Evolutionary conservation across 2,329 filamentous ascomycete species (phyloP), one percentile per base, ranked within the genome.

Genomic region (Botryotinia convoluta): DNA sequence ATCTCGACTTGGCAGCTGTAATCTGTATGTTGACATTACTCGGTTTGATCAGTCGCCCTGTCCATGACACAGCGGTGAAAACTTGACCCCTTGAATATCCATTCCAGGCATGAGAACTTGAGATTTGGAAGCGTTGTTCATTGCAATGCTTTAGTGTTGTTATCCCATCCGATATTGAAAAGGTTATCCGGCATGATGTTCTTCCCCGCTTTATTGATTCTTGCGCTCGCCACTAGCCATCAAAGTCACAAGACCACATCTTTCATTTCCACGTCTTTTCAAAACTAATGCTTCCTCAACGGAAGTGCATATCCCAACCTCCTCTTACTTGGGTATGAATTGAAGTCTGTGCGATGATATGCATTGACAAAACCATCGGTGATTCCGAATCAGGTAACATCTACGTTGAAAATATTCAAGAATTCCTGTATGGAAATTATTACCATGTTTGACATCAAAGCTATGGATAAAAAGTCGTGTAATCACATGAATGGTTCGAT

Each of bases 401-500:
- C 14, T 42, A 42, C 26, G 20, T 54, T 26, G 32, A 51, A 51
- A 35, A 20, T 26, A 29, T 63, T 2, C 16, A 42, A 63, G 4
- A 32, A 63, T 39, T 20, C 32, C 10, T 20, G 5, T 8, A 29
- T 54, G 64, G 64, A 67, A 54, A 67, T 29, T 51, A 39, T 68
- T 68, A n/a, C 45, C 64, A 54, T 54, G 45, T 68, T 68, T 39
- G 64, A 68, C 45, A 68, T 54, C 10, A 20, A 32, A 44, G 29
- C 61, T n/a, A 29, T 29, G n/a, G 64, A 68, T 67, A 37, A 29
- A n/a, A 39, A 54, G 16, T 54, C 64, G 64, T 68, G 64, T 68
- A 68, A 68, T 68, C 64, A 68, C 45, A 68, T 68, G 64, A 68
- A 54, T 68, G 64, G 32, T 29, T 68, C 64, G 29, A 54, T 68